Evolutionary conservation across 495 filamentous ascomycete species (phyloP).

Genomic region (Neurospora terricola): DNA sequence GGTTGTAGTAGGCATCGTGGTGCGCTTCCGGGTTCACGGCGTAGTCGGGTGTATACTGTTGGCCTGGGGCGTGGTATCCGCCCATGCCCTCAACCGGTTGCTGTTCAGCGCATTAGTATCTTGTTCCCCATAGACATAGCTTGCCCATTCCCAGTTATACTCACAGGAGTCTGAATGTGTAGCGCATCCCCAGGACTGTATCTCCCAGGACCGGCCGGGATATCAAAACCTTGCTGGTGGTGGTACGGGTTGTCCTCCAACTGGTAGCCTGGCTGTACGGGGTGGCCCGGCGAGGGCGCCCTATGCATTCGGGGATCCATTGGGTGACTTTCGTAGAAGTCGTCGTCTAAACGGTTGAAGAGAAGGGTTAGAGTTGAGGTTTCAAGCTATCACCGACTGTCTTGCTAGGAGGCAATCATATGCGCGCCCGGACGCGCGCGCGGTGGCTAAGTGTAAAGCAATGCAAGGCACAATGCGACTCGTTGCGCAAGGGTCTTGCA

Average conservation of each 20-base stretch:
- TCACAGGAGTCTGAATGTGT: conserved; percentile 62
- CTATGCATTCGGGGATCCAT: conserved; percentile 47
- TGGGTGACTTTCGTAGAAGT: conserved; percentile 44
- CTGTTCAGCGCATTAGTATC: conserved; percentile 23
- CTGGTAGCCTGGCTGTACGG: conserved; percentile 54
- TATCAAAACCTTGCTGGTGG: conserved; percentile 48
- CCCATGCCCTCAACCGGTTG: conserved; percentile 74
- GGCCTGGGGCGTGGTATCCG: conserved; percentile 59
- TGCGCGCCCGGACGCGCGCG: neutral
- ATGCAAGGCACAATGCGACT: neutral
- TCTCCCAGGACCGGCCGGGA: conserved; percentile 51
- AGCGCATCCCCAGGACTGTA: conserved; percentile 51
- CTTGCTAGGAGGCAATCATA: neutral
- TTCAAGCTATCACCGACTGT: neutral
- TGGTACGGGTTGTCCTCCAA: conserved; percentile 57
- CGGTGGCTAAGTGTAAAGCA: neutral
- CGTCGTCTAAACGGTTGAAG: conserved; percentile 41
- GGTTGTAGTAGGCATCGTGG: conserved; percentile 77
- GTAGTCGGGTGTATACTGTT: conserved; percentile 52
- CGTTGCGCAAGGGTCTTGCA: neutral
- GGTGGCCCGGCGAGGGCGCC: conserved; percentile 47
- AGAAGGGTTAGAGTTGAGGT: conserved; percentile 14
- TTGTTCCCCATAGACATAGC: neutral
- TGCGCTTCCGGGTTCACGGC: conserved; percentile 70
- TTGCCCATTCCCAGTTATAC: conserved; percentile 9